A percentile compares a stretch with the other conserved stretches of the same genome.
Evolutionary conservation across 2,329 filamentous ascomycete genomes (phyloP).

Genomic region (Diplodia sapinea): DNA sequence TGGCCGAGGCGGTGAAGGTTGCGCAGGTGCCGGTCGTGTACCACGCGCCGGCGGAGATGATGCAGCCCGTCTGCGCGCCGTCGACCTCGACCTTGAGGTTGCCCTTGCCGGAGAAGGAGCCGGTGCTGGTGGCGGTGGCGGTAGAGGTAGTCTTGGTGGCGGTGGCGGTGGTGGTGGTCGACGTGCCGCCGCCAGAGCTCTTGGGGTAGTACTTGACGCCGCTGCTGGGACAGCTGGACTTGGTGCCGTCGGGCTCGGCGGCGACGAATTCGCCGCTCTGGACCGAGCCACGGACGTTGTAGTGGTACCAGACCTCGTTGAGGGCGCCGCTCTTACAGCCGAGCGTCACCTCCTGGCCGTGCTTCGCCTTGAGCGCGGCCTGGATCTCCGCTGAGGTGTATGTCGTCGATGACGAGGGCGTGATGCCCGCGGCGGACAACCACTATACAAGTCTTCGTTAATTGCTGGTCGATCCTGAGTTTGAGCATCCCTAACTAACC

Average conservation of each 20-base stretch:
- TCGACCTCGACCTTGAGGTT: conserved; percentile 62
- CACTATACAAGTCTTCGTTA: conserved; percentile 46
- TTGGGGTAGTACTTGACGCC: conserved; percentile 72
- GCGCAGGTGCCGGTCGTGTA: conserved; percentile 71
- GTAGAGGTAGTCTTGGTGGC: conserved; percentile 37
- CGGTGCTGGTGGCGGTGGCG: conserved; percentile 39
- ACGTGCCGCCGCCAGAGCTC: conserved; percentile 40
- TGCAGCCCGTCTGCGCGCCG: conserved; percentile 64
- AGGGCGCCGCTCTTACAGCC: conserved; percentile 60
- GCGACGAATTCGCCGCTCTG: conserved; percentile 67
- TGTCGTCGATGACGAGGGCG: conserved; percentile 59
- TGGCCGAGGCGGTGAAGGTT: conserved; percentile 62
- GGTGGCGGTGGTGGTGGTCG: conserved; percentile 42
- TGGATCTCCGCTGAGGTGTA: conserved; percentile 67
- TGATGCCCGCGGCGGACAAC: conserved; percentile 66
- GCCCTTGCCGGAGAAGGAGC: conserved; percentile 62
- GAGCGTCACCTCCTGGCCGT: conserved; percentile 63
- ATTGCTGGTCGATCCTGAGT: neutral
- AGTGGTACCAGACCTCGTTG: conserved; percentile 67
- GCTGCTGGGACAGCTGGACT: conserved; percentile 65
- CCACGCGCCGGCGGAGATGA: conserved; percentile 72
- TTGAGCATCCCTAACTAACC: conserved; percentile 41
- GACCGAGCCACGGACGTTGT: conserved; percentile 64
- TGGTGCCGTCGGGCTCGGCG: conserved; percentile 61
- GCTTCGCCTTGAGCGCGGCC: conserved; percentile 59